Conservation (phyloP, 2,329 filamentous ascomycete species). For the Cladophialophora yegresii region DNA sequence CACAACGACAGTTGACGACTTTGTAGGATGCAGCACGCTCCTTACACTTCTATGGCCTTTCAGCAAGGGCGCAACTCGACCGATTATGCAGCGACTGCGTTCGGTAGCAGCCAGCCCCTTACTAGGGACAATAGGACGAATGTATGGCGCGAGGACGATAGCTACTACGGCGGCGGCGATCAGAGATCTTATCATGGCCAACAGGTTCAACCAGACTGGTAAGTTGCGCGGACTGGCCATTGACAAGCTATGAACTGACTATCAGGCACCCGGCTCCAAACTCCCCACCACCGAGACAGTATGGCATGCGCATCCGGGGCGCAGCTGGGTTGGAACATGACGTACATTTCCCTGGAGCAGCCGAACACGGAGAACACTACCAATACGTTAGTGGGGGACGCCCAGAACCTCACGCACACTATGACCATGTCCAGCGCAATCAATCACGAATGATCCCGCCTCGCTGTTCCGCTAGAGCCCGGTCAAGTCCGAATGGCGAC, state of each 20-base stretch:
- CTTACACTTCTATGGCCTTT: neutral
- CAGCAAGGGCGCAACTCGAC: neutral
- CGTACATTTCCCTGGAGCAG: neutral
- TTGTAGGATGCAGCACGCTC: neutral
- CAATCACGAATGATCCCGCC: neutral
- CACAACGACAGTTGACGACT: neutral
- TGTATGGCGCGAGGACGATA: neutral
- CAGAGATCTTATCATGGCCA: neutral
- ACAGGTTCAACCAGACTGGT: neutral
- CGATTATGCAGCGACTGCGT: neutral
- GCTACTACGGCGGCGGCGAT: neutral
- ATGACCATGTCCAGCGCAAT: neutral
- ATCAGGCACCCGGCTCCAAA: neutral
- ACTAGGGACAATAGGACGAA: neutral
- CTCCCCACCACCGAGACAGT: neutral
- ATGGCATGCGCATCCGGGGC: neutral
- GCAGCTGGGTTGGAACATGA: neutral
- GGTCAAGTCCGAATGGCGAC: neutral
- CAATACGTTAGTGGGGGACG: neutral
- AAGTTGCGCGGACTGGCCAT: neutral
- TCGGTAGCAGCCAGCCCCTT: neutral
- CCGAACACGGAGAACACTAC: neutral
- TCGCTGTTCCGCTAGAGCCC: neutral
- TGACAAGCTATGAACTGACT: neutral
- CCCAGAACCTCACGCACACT: neutral